These are phyloP conservation scores for Nyssa sinensis DNA, from an alignment of 148 eudicot genomes.

Conservation along the genomic window DNA sequence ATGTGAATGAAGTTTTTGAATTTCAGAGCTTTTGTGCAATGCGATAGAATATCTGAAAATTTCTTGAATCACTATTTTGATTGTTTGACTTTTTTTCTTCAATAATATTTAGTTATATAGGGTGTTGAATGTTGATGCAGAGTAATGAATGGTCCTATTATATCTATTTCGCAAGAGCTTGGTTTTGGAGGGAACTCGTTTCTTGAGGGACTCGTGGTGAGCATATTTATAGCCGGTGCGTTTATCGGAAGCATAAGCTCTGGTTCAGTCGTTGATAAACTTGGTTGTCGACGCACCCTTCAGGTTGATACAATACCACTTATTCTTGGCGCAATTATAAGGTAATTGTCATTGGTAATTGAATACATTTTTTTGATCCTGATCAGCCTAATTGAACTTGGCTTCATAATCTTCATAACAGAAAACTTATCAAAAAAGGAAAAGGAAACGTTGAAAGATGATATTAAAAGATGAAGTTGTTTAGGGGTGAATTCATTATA, in stretches of 20 bases:
- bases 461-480: too few species aligned
- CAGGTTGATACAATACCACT: slow-evolving; percentile 73
- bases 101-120: neutral
- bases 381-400: neutral
- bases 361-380: too few species aligned
- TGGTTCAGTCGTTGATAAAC: slow-evolving; percentile 54
- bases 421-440: neutral
- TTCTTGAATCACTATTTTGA: neutral
- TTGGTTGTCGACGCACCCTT: slow-evolving; percentile 73
- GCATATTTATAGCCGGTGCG: slow-evolving; percentile 81
- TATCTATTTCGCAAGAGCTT: slow-evolving; percentile 67
- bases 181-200: slow-evolving; percentile 79
- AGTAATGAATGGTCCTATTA: slow-evolving; percentile 83
- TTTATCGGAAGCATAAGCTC: slow-evolving; percentile 63
- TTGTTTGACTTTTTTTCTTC: neutral
- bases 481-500: too few species aligned
- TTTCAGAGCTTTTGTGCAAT: neutral
- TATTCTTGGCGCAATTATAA: slow-evolving; percentile 66
- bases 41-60: neutral
- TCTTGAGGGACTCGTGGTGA: slow-evolving; percentile 79
- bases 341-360: slow-evolving; percentile 36
- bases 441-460: too few species aligned
- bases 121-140: slow-evolving; percentile 42
- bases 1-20: neutral
- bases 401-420: neutral